Evolutionary conservation across 1,139 yeast genomes (phyloP).

Genomic region (Pichia norvegensis): DNA sequence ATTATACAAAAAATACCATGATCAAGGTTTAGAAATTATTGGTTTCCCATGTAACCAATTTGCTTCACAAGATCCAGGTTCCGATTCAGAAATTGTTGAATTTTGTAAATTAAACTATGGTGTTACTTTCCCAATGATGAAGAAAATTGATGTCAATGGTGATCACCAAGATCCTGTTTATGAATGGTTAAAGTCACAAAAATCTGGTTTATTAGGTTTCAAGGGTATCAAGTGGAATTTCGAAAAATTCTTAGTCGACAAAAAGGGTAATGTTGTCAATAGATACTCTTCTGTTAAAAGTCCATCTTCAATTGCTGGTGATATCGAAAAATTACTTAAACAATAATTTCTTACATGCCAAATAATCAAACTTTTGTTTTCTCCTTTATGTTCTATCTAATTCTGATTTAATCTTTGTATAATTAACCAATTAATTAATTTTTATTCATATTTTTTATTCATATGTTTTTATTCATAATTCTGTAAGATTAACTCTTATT

Average conservation of each 20-base stretch:
- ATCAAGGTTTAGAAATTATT: conserved; percentile 64
- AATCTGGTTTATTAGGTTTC: conserved; percentile 65
- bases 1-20: conserved; percentile 69
- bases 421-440: neutral
- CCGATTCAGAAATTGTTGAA: conserved; percentile 53
- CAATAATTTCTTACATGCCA: neutral
- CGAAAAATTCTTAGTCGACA: conserved; percentile 77
- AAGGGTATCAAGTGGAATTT: conserved; percentile 90
- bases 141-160: conserved; percentile 88
- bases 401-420: neutral
- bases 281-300: conserved; percentile 65
- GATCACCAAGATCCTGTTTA: conserved; percentile 71
- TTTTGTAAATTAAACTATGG: conserved; percentile 66
- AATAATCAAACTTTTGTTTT: too few relatives aligned
- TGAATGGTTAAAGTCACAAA: conserved; percentile 59
- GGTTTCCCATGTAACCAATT: conserved; percentile 96
- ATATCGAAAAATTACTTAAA: conserved; percentile 23
- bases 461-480: neutral
- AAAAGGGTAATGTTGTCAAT: conserved; percentile 61
- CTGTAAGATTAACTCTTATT: too few relatives aligned
- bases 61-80: conserved; percentile 80
- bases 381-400: neutral
- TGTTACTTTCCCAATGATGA: conserved; percentile 82
- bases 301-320: conserved; percentile 38
- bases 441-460: too few relatives aligned